Evolutionary conservation across 345 rosid genomes (phyloP), one percentile per base, ranked within the genome.

Genomic region (rapeseed (Brassica napus)): DNA sequence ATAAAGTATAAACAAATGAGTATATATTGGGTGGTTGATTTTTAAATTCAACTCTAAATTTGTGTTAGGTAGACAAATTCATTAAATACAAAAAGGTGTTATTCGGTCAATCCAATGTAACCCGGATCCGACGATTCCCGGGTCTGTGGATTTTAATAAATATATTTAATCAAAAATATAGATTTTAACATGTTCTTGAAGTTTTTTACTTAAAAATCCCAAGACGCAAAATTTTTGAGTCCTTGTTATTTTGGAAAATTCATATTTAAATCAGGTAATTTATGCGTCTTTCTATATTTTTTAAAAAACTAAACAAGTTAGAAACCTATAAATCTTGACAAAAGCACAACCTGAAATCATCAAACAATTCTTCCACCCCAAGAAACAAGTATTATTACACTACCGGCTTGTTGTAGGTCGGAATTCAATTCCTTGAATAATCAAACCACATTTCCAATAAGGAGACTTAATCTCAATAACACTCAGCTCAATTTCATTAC

Each of bases 341-440:
- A n/a, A 52, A 52, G 21, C 58, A 52, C 58, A 52, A 15, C 58
- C 21, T 52, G 21, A 52, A n/a, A 52, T 4, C 16, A 49, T 49
- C 55, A 49, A 14, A 12, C 55, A 18, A 12, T 39, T 39, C 12
- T 21, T 26, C 8, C 64, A 6, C 5, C 44, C 1, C 32, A 0
- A 5, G 8, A 59, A 24, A 59, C n/a, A 1, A 35, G 9, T 11
- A 18, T n/a, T 23, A 30, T 30, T 26, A 8, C 52, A 5, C 57
- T 49, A 77, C 0, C 0, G 21, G 18, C 0, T 61, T 47, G 9
- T 77, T 0, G 69, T 1, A 5, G 94, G 94, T 63, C 89, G 84
- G 71, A 87, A 58, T 63, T 91, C 92, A 7, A 89, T 74, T 4
- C 97, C 94, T 61, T 82, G 83, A 73, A 86, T 66, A 37, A 87